Conservation (phyloP, 331 rosid genomes). For the Quercus lobata region DNA sequence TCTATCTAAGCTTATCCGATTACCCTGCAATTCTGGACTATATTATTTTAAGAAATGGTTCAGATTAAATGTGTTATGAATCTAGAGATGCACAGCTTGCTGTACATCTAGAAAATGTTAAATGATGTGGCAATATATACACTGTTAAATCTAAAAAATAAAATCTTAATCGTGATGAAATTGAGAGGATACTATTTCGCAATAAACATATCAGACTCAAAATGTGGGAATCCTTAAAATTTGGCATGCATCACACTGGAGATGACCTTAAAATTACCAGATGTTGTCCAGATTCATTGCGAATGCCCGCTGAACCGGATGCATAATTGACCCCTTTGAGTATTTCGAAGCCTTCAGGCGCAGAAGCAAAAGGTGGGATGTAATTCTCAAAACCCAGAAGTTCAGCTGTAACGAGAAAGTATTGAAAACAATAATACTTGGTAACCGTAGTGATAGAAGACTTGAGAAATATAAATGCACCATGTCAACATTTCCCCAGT, state of each 20-base stretch:
- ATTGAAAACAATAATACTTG: no score
- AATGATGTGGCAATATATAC: no score
- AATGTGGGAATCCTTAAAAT: no score
- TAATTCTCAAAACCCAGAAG: slow-evolving; percentile 34
- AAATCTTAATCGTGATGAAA: no score
- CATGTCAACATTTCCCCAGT: no score
- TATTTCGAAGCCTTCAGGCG: slow-evolving; percentile 22
- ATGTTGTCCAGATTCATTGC: slow-evolving; percentile 9
- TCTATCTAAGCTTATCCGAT: not conserved
- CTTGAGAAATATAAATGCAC: no score
- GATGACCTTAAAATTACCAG: slow-evolving; percentile 17
- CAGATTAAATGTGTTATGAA: no score
- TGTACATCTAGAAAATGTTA: no score
- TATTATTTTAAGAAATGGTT: not conserved
- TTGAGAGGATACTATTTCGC: not conserved
- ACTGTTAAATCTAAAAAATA: no score
- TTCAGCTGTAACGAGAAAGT: slow-evolving; percentile 28
- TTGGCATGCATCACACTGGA: no score
- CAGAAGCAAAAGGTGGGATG: slow-evolving; percentile 48
- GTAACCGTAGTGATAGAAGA: no score
- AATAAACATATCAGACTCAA: not conserved
- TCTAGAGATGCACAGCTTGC: no score
- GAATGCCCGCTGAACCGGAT: slow-evolving; percentile 64
- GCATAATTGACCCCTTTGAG: slow-evolving; percentile 67
- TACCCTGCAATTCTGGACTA: slow-evolving; percentile 15